These are phyloP conservation scores for Flaveria bidentis DNA, from an alignment of 129 eudicot species.

Conservation along the genomic window DNA sequence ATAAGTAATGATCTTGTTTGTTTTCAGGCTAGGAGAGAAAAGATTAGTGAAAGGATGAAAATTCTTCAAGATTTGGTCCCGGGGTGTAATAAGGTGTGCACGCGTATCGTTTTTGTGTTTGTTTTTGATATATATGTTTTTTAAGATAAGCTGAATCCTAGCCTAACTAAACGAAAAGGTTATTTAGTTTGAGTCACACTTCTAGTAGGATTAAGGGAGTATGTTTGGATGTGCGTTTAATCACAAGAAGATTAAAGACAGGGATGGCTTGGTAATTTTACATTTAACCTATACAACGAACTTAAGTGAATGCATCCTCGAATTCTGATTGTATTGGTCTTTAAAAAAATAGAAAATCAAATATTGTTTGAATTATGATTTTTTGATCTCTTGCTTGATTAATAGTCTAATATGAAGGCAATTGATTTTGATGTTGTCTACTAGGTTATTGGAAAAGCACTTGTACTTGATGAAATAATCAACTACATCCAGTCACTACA, in stretches of 20 bases:
- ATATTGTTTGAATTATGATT: slow-evolving; percentile 18
- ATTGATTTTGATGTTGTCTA: slow-evolving; percentile 10
- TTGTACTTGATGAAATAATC: slow-evolving; percentile 95
- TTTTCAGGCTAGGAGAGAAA: slow-evolving; percentile 82
- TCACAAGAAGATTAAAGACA: not conserved
- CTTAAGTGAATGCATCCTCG: not conserved
- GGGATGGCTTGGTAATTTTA: not conserved
- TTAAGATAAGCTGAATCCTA: not conserved
- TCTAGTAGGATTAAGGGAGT: slow-evolving; percentile 1
- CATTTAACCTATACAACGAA: not conserved
- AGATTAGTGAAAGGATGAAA: slow-evolving; percentile 93
- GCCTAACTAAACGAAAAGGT: not conserved
- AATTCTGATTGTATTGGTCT: slow-evolving; percentile 4
- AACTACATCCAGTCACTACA: slow-evolving; percentile 90
- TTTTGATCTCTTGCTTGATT: slow-evolving; percentile 4
- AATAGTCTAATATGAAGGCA: not conserved
- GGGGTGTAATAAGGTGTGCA: slow-evolving; percentile 88
- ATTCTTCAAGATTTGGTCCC: slow-evolving; percentile 95
- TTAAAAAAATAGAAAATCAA: not conserved
- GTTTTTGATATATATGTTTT: not conserved
- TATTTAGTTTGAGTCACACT: not conserved
- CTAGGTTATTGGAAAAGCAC: slow-evolving; percentile 91
- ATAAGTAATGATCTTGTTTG: not conserved
- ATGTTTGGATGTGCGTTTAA: not conserved
- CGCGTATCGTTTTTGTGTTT: slow-evolving; percentile 6